A percentile compares a stretch with the other conserved stretches of the same genome.
Evolutionary conservation across 352 stramenopile genomes (phyloP).

Genomic region (Phytophthora vignae): DNA sequence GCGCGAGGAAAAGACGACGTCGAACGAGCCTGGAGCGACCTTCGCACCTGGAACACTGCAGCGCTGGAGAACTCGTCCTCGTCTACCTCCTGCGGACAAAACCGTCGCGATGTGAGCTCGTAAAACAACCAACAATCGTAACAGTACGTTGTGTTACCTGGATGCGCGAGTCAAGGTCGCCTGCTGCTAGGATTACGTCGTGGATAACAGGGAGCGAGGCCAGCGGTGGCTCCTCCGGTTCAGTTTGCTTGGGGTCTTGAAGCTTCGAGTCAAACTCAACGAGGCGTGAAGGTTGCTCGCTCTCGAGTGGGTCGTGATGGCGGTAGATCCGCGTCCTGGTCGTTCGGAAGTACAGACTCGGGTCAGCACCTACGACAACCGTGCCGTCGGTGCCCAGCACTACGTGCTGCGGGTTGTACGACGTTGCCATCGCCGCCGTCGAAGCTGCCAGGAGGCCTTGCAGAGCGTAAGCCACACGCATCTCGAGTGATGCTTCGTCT

Average conservation of each 20-base stretch:
- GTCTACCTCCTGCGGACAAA: slow-evolving; percentile 9
- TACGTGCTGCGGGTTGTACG: slow-evolving; percentile 40
- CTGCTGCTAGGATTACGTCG: background rate
- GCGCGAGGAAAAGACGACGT: background rate
- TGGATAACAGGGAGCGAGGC: slow-evolving; percentile 13
- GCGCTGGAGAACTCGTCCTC: slow-evolving; percentile 44
- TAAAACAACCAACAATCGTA: background rate
- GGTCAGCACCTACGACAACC: slow-evolving; percentile 39
- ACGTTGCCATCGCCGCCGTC: slow-evolving; percentile 5
- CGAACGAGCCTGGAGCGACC: background rate
- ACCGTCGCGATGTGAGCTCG: slow-evolving; percentile 5
- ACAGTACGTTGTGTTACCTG: slow-evolving; percentile 1
- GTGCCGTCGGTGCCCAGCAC: slow-evolving; percentile 48
- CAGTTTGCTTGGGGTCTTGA: background rate
- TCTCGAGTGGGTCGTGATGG: slow-evolving; percentile 14
- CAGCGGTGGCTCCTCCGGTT: slow-evolving; percentile 13
- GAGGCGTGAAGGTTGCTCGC: slow-evolving; percentile 6
- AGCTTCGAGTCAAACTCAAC: slow-evolving; percentile 4
- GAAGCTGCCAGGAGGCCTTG: slow-evolving; percentile 20
- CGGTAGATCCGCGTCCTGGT: slow-evolving; percentile 15
- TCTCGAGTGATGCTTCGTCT: slow-evolving; percentile 10
- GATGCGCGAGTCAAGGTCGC: slow-evolving; percentile 5
- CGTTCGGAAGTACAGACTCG: slow-evolving; percentile 38
- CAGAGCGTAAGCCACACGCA: slow-evolving; percentile 22
- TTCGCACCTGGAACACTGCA: slow-evolving; percentile 15